Percentiles rank a stretch among this genome's conserved stretches.
Evolutionary conservation across 495 filamentous ascomycete species (phyloP).

Genomic region (Apiosordaria backusii): DNA sequence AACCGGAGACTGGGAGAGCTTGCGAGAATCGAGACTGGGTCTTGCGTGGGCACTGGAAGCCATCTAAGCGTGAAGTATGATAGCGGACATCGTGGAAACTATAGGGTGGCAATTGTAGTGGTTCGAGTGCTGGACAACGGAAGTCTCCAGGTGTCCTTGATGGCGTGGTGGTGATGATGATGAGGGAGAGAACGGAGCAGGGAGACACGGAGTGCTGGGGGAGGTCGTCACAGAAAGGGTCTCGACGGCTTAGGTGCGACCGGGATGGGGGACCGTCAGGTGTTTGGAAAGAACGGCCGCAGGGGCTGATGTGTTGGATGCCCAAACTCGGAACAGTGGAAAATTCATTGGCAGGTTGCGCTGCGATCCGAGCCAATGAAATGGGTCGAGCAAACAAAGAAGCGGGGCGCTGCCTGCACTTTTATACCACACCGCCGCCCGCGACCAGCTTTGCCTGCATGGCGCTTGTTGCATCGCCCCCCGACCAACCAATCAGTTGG

Average conservation of each 20-base stretch:
- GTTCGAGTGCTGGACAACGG: neutral
- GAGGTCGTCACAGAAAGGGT: slow-evolving; percentile 16
- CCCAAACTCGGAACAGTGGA: slow-evolving; percentile 7
- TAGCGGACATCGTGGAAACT: slow-evolving; percentile 27
- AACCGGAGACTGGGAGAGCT: slow-evolving; percentile 29
- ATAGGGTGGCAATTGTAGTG: slow-evolving; percentile 17
- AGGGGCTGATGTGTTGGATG: slow-evolving; percentile 17
- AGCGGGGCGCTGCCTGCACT: neutral
- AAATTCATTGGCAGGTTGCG: slow-evolving; percentile 12
- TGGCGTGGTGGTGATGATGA: slow-evolving; percentile 11
- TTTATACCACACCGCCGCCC: slow-evolving; percentile 7
- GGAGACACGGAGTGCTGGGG: slow-evolving; percentile 7
- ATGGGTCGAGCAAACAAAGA: neutral
- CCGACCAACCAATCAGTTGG: slow-evolving; percentile 15
- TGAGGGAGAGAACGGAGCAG: slow-evolving; percentile 13
- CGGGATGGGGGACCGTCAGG: slow-evolving; percentile 19
- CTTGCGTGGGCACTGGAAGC: slow-evolving; percentile 26
- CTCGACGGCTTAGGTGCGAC: slow-evolving; percentile 3
- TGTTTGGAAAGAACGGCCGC: slow-evolving; percentile 19
- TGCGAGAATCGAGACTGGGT: slow-evolving; percentile 19
- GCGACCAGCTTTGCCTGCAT: neutral
- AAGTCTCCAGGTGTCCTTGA: neutral
- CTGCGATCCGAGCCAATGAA: slow-evolving; percentile 11
- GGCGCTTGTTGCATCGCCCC: slow-evolving; percentile 1
- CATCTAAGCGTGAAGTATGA: slow-evolving; percentile 32